Conservation (phyloP, 1,139 yeast genomes). For the Hemisphaericaspora lyxosophila region DNA sequence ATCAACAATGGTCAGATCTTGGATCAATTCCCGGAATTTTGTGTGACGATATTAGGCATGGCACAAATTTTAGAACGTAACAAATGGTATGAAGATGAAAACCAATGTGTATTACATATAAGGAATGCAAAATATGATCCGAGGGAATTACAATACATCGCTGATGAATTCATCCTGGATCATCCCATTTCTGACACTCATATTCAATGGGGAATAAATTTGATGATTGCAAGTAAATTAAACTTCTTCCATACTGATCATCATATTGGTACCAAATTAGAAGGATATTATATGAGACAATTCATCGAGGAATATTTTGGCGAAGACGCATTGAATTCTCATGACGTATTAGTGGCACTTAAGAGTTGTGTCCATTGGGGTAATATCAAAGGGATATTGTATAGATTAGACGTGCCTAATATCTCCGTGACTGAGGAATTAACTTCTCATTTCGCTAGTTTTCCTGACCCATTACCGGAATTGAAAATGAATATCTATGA, state of each 20-base stretch:
- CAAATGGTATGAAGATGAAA: slow-evolving; percentile 51
- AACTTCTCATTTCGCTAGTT: slow-evolving; percentile 30
- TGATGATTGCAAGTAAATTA: slow-evolving; percentile 48
- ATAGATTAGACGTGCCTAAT: slow-evolving; percentile 44
- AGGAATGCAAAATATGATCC: slow-evolving; percentile 35
- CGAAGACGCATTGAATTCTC: slow-evolving; percentile 37
- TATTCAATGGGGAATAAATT: slow-evolving; percentile 42
- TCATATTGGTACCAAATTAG: slow-evolving; percentile 51
- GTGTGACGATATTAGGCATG: slow-evolving; percentile 50
- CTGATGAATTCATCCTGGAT: slow-evolving; percentile 11
- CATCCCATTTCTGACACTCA: slow-evolving; percentile 29
- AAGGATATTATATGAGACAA: slow-evolving; percentile 45
- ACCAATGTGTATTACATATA: slow-evolving; percentile 42
- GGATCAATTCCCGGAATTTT: slow-evolving; percentile 38
- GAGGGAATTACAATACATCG: slow-evolving; percentile 19
- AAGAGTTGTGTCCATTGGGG: slow-evolving; percentile 61
- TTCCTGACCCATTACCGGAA: slow-evolving; percentile 46
- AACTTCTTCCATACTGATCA: slow-evolving; percentile 60
- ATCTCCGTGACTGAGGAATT: slow-evolving; percentile 33
- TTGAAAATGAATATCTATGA: slow-evolving; percentile 41
- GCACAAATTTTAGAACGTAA: slow-evolving; percentile 50
- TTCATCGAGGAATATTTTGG: slow-evolving; percentile 44
- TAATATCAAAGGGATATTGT: slow-evolving; percentile 48
- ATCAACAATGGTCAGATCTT: slow-evolving; percentile 40
- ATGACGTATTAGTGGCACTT: slow-evolving; percentile 48